Evolutionary conservation across 1,284 basidiomycete genomes (phyloP), one percentile per base, ranked within the genome.

Genomic region (Erythrobasidium hasegawianum): DNA sequence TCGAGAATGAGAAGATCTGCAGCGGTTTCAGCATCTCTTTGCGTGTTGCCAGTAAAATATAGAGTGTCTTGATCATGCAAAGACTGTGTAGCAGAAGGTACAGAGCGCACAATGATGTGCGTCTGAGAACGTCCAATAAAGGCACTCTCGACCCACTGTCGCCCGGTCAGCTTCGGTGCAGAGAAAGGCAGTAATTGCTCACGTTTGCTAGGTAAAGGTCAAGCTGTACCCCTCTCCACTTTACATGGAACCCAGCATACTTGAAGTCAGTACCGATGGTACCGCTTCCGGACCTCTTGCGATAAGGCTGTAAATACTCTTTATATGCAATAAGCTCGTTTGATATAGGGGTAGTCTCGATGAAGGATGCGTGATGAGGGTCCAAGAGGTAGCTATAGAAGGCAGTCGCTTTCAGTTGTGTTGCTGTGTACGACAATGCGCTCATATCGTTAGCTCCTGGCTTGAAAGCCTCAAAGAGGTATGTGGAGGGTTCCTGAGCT

Each of bases 71-170:
- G n/a, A 41, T n/a, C 40, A 41, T 10, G 40, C 40, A n/a, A 41
- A 10, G 40, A n/a, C n/a, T n/a, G n/a, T n/a, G n/a, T n/a, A n/a
- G n/a, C n/a, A 16, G 50, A 53, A 29, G 50, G 50, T 16, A 53
- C 3, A 26, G 50, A 22, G 3, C 50, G 50, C 4, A 53, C 50
- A 8, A 53, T 29, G 26, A 53, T 53, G 50, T 53, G 50, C 14
- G 50, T 53, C 20, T 53, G 50, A 27, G 8, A 16, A 7, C 26
- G n/a, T 20, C 3, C 3, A 9, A 29, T 24, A 26, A 20, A 53
- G n/a, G 16, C 20, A 9, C 9, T 16, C 50, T 53, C 50, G n/a
- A 22, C 26, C 50, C 50, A 53, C 50, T 53, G 20, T n/a, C n/a
- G 26, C 4, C 24, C 5, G 5, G 50, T 26, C 50, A 29, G 7